Evolutionary conservation across 208 protist species (phyloP), one percentile per base, ranked within the genome.

Genomic region (Vickermania spadyakhi): DNA sequence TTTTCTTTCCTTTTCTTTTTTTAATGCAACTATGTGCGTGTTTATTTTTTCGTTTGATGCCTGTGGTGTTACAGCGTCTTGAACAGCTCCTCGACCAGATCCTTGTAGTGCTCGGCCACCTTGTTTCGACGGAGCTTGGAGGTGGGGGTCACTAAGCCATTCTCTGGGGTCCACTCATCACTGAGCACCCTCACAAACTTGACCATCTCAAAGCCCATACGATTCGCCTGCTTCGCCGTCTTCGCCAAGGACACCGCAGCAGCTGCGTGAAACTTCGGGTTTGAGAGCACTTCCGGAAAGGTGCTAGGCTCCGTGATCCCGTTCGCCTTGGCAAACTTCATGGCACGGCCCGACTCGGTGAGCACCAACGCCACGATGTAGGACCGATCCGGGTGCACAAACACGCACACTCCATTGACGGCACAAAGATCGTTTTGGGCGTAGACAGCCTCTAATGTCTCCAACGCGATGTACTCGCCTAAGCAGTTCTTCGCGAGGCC

Each of bases 121-220:
- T 56, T 64, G 28, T 54, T 14, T 29, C 84, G 77, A 18, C 76
- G 72, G 21, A 94, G 62, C 69, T 94, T 94, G 51, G 71, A 67
- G 36, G 84, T 75, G 0, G 84, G 73, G 13, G 87, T 91, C 31
- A 91, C 31, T 7, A 89, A 23, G 1, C 76, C 81, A 66, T 91
- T 94, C 62, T 88, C 81, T 0, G 79, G 66, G 3, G 84, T 89
- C 82, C 84, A 94, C 68, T 89, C 78, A 0, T 88, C 81, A 23
- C 26, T 55, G 28, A 91, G 28, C 23, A 91, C 56, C 7, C 77
- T 64, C 26, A 88, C 77, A n/a, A 77, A 58, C 60, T 79, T 81
- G 25, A 86, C 66, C 3, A 68, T 36, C 59, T 91, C 84, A 52
- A 89, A 93, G 5, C 30, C 28, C 18, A 58, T 18, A 22, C 77